Conservation (phyloP, 2,329 filamentous ascomycete species). For the Cercospora canescens region DNA sequence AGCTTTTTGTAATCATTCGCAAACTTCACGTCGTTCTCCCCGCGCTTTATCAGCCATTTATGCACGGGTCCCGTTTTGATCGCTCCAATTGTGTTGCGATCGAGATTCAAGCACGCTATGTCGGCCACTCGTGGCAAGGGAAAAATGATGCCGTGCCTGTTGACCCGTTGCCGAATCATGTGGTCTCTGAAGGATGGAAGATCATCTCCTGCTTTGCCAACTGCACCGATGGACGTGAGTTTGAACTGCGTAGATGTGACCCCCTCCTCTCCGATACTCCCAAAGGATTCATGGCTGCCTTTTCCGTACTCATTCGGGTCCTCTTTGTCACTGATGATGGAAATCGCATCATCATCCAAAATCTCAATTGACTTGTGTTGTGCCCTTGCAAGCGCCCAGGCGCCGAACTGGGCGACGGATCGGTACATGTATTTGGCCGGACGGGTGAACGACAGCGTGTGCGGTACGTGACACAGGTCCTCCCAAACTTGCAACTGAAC, state of each 20-base stretch:
- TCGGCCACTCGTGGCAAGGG: slow-evolving; percentile 65
- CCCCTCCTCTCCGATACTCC: slow-evolving; percentile 26
- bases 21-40: slow-evolving; percentile 72
- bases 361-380: slow-evolving; percentile 81
- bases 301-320: slow-evolving; percentile 28
- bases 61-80: slow-evolving; percentile 77
- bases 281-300: slow-evolving; percentile 15
- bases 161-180: slow-evolving; percentile 90
- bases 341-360: slow-evolving; percentile 73
- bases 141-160: slow-evolving; percentile 72
- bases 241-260: slow-evolving; percentile 26
- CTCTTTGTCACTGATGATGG: slow-evolving; percentile 65
- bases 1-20: slow-evolving; percentile 67
- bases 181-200: slow-evolving; percentile 76
- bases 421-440: slow-evolving; percentile 97
- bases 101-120: slow-evolving; percentile 66
- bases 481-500: slow-evolving; percentile 97
- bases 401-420: slow-evolving; percentile 87
- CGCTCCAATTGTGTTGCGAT: slow-evolving; percentile 68
- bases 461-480: slow-evolving; percentile 86
- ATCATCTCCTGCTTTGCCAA: slow-evolving; percentile 85
- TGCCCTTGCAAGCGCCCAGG: slow-evolving; percentile 83
- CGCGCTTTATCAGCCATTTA: slow-evolving; percentile 79
- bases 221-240: slow-evolving; percentile 38
- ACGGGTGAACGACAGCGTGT: slow-evolving; percentile 92